Evolutionary conservation across 23 red algal species (phyloP).

Genomic region (Gracilariopsis chorda): DNA sequence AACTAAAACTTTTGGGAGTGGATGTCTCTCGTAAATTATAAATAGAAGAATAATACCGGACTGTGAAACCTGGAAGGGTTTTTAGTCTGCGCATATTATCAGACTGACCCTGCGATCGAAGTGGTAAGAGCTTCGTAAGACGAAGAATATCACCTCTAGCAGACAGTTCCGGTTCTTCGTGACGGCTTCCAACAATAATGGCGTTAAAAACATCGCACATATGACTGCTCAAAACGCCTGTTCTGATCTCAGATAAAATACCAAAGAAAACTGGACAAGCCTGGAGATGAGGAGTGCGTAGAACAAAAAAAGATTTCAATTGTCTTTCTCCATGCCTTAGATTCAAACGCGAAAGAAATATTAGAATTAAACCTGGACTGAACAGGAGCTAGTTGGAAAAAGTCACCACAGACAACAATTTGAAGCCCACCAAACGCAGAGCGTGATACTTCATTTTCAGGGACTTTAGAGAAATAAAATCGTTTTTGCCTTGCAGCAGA

Average conservation of each 20-base stretch:
- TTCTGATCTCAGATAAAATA: conserved; percentile 21
- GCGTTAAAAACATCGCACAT: neutral
- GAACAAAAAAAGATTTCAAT: conserved; percentile 9
- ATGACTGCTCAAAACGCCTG: neutral
- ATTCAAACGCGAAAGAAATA: conserved; percentile 55
- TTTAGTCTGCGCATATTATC: neutral
- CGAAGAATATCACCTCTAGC: neutral
- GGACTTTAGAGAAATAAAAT: too few species aligned
- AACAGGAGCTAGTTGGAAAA: conserved; percentile 46
- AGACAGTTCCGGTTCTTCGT: neutral
- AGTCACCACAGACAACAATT: conserved; percentile 31
- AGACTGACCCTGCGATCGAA: neutral
- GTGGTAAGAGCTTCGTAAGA: conserved; percentile 14
- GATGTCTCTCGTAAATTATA: neutral
- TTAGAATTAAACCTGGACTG: neutral
- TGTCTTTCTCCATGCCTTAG: neutral
- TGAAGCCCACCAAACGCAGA: conserved; percentile 58
- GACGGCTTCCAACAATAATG: neutral
- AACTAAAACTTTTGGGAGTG: neutral
- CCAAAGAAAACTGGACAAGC: conserved; percentile 35
- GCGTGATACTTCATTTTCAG: too few species aligned
- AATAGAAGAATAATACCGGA: neutral
- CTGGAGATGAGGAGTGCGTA: conserved; percentile 38
- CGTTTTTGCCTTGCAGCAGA: neutral
- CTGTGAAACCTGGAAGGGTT: neutral